Percentiles rank a stretch among this genome's conserved stretches.
Evolutionary conservation across 768 basidiomycete species (phyloP).

Genomic region (Trametopsis cervina): DNA sequence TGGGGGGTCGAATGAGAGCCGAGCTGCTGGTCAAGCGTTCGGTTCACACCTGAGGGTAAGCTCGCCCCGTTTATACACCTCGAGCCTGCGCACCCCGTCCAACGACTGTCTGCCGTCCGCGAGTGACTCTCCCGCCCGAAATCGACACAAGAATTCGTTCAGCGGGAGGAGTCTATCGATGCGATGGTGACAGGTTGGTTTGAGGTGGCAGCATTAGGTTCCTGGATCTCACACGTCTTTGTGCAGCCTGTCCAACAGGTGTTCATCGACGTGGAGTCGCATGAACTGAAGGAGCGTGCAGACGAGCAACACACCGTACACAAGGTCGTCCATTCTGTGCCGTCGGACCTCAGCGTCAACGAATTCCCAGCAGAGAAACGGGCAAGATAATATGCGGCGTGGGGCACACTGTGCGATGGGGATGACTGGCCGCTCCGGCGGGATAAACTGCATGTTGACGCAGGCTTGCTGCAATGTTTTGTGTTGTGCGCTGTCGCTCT

Average conservation of each 20-base stretch:
- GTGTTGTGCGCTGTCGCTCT: too few species aligned
- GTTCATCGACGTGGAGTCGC: slow-evolving; percentile 27
- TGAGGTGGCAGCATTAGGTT: neutral
- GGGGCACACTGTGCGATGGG: too few species aligned
- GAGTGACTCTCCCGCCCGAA: neutral
- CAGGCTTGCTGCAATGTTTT: too few species aligned
- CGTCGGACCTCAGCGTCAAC: neutral
- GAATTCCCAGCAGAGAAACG: neutral
- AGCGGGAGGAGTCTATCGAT: neutral
- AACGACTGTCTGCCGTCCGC: neutral
- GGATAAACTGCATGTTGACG: too few species aligned
- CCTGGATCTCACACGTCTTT: neutral
- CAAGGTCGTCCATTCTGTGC: neutral
- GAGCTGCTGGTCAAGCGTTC: neutral
- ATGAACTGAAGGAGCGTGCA: slow-evolving; percentile 23
- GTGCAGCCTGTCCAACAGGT: slow-evolving; percentile 11
- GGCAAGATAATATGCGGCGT: too few species aligned
- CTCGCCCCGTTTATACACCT: neutral
- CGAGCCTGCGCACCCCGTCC: neutral
- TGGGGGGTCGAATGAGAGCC: neutral
- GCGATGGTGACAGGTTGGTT: neutral
- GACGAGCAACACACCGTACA: neutral
- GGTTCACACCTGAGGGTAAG: slow-evolving; percentile 4
- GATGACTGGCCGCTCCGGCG: too few species aligned
- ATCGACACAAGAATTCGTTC: neutral